phyloP scores from a whole-genome alignment of 148 eudicot genomes.

The Silene conica region DNA sequence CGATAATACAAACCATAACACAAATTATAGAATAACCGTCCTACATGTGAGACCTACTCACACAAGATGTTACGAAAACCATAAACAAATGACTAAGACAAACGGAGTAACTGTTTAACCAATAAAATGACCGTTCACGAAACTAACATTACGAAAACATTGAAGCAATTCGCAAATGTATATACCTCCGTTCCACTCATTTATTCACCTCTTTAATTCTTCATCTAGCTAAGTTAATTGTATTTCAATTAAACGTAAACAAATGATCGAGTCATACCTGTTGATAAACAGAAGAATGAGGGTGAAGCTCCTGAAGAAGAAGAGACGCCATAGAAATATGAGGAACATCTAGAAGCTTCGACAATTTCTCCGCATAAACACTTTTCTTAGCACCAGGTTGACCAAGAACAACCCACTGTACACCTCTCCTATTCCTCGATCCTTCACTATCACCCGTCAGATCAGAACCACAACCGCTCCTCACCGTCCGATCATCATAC shows the following conservation, averaged over 20 bases:
- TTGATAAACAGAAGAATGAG: conserved; percentile 56
- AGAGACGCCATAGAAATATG: conserved; percentile 78
- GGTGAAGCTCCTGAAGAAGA: conserved; percentile 70
- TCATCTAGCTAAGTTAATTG: no score
- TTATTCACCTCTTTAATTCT: conserved; percentile 30
- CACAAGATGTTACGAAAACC: no score
- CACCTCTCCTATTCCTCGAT: conserved; percentile 53
- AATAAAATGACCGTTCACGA: no score
- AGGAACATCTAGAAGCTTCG: conserved; percentile 74
- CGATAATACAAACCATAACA: no score
- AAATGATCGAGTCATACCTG: conserved; percentile 31
- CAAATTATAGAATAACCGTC: no score
- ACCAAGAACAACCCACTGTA: conserved; percentile 87
- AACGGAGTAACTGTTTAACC: no score
- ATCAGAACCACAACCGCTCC: neutral
- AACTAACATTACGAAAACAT: no score
- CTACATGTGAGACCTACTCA: no score
- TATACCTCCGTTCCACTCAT: conserved; percentile 30
- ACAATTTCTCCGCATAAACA: conserved; percentile 66
- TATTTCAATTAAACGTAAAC: no score
- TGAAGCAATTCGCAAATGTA: no score
- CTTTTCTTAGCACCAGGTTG: conserved; percentile 66
- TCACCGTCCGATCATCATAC: conserved; percentile 6
- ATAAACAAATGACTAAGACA: no score
- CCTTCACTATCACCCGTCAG: conserved; percentile 48